phyloP scores from a whole-genome alignment of 2,329 filamentous ascomycete genomes.

The Fusarium sp. region DNA sequence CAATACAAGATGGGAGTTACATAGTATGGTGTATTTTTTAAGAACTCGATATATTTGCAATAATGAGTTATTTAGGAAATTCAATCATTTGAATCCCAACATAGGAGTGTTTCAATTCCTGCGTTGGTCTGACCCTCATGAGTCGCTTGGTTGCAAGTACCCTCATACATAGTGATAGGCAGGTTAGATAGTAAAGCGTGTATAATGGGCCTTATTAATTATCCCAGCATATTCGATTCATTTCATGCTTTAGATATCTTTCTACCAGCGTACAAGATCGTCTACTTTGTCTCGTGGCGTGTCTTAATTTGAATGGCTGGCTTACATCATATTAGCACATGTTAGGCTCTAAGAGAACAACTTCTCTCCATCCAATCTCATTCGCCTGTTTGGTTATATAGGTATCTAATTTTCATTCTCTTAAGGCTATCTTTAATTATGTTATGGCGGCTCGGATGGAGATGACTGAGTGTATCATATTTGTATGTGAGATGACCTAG shows the following conservation, averaged over 20 bases:
- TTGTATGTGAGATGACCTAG: not conserved
- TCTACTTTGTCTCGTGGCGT: not conserved
- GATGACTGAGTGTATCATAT: not conserved
- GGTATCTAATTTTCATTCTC: not conserved
- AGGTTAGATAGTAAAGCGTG: not conserved
- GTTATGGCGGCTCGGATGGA: not conserved
- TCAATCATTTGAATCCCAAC: fast-evolving
- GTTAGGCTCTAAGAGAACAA: not conserved
- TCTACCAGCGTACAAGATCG: not conserved
- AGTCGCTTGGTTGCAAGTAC: not conserved
- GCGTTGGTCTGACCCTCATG: not conserved
- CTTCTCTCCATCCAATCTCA: too few relatives aligned
- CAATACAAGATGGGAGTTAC: not conserved
- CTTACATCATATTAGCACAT: not conserved
- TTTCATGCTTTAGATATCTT: fast-evolving
- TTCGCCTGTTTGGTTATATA: too few relatives aligned
- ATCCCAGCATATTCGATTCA: not conserved
- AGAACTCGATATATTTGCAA: not conserved
- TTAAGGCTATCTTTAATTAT: too few relatives aligned
- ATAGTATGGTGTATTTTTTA: not conserved
- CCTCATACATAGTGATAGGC: too few relatives aligned
- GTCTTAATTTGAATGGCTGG: not conserved
- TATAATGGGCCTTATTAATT: not conserved
- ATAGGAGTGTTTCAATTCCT: not conserved
- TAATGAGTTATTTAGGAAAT: not conserved